Conservation (phyloP, 257 asterid species). For the Mentha longifolia region DNA sequence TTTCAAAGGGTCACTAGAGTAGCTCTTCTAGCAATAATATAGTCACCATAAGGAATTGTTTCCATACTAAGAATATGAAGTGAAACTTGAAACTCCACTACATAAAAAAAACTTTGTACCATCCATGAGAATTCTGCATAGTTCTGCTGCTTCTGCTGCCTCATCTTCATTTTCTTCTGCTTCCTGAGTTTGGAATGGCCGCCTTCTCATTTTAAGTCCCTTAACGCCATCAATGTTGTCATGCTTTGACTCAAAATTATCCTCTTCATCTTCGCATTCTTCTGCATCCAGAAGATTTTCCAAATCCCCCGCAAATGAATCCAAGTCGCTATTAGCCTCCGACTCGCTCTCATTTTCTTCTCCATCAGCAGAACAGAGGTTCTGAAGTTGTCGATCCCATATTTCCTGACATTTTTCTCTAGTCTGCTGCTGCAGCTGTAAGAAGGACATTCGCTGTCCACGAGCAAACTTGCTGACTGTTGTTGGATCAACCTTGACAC, state of each 20-base stretch:
- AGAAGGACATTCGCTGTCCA: conserved; percentile 98
- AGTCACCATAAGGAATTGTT: not conserved
- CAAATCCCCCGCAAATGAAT: conserved; percentile 98
- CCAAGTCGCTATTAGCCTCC: conserved; percentile 96
- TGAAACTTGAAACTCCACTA: conserved; percentile 25
- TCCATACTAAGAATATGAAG: not conserved
- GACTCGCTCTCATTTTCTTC: conserved; percentile 96
- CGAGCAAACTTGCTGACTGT: conserved; percentile 98
- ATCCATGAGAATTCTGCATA: conserved; percentile 98
- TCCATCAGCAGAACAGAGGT: conserved; percentile 80
- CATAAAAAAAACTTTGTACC: conserved; percentile 50
- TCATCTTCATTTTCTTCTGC: conserved; percentile 96
- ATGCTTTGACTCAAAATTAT: conserved; percentile 63
- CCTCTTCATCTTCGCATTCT: conserved; percentile 89
- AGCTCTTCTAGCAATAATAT: conserved; percentile 10
- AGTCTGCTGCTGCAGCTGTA: conserved; percentile 99
- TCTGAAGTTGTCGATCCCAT: conserved; percentile 95
- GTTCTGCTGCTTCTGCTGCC: conserved; percentile 95
- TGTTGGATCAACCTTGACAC: conserved; percentile 92
- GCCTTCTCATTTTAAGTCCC: conserved; percentile 93
- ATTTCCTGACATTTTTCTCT: conserved; percentile 99
- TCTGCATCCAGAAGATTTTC: conserved; percentile 98
- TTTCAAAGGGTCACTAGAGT: not conserved
- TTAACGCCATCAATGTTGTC: conserved; percentile 75
- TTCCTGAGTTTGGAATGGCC: conserved; percentile 78